phyloP scores from a whole-genome alignment of 768 basidiomycete species.

The Amanita exitialis region DNA sequence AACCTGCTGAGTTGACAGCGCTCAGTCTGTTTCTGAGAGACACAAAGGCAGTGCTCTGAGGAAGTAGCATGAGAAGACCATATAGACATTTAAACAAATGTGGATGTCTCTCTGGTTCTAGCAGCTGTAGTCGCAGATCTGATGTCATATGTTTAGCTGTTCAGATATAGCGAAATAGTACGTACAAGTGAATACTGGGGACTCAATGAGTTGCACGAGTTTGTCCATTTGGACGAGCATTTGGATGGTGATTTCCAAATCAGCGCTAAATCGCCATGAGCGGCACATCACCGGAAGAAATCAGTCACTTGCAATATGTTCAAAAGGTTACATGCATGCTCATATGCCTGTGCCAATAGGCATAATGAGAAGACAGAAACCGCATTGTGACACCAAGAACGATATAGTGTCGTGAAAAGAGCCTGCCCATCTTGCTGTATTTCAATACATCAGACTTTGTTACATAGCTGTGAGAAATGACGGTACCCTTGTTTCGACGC shows the following conservation, averaged over 20 bases:
- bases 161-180: slow-evolving; percentile 1
- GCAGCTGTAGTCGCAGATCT: slow-evolving; percentile 86
- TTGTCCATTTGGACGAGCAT: slow-evolving; percentile 96
- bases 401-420: slow-evolving; percentile 85
- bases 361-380: slow-evolving; percentile 96
- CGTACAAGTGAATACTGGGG: slow-evolving; percentile 95
- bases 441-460: neutral
- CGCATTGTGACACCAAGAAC: slow-evolving; percentile 98
- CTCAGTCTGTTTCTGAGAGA: slow-evolving; percentile 90
- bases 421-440: slow-evolving; percentile 89
- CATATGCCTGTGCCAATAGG: slow-evolving; percentile 94
- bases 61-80: slow-evolving; percentile 92
- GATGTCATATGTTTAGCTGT: slow-evolving; percentile 1
- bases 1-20: slow-evolving; percentile 92
- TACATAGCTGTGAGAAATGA: neutral
- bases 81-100: slow-evolving; percentile 97
- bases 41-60: slow-evolving; percentile 94
- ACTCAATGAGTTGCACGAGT: slow-evolving; percentile 95
- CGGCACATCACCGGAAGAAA: neutral
- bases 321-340: slow-evolving; percentile 93
- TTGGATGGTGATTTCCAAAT: slow-evolving; percentile 91
- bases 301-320: slow-evolving; percentile 70
- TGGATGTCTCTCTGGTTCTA: slow-evolving; percentile 95
- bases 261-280: slow-evolving; percentile 49
- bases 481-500: slow-evolving; percentile 81